A percentile compares a stretch with the other conserved stretches of the same genome.
Evolutionary conservation across 208 protist species (phyloP).

Genomic region (Acanthamoeba culbertsoni): DNA sequence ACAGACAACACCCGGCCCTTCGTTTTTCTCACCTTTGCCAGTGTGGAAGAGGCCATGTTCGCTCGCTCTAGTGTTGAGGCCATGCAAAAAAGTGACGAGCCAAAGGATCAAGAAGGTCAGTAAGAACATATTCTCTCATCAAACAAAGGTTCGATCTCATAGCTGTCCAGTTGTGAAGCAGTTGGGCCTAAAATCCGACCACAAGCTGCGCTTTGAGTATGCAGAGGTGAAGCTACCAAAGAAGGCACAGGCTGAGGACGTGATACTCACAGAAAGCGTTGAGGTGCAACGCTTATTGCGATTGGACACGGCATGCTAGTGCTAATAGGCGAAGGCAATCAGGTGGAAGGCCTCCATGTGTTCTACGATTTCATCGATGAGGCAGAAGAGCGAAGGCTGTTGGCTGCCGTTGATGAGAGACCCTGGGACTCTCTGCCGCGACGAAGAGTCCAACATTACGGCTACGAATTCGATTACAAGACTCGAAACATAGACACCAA

Average conservation of each 20-base stretch:
- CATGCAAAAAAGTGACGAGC: not conserved
- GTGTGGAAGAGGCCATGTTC: not conserved
- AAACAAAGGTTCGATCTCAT: not conserved
- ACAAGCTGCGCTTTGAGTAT: not conserved
- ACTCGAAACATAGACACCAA: not conserved
- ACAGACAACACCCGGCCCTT: not conserved
- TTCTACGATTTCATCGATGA: slow-evolving; percentile 26
- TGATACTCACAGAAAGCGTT: not conserved
- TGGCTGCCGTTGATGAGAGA: not conserved
- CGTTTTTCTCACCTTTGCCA: not conserved
- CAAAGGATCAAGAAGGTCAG: not conserved
- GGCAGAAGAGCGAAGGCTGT: not conserved
- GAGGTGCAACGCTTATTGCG: not conserved
- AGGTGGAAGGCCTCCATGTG: slow-evolving; percentile 35
- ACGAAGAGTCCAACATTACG: not conserved
- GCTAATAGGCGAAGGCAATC: not conserved
- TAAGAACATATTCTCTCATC: not conserved
- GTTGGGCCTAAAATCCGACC: not conserved
- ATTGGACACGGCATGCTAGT: not conserved
- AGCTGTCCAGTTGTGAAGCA: not conserved
- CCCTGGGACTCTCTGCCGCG: slow-evolving; percentile 5
- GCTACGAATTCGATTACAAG: slow-evolving; percentile 48
- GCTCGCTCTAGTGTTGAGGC: not conserved
- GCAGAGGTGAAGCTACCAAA: not conserved
- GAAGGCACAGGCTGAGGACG: not conserved